Evolutionary conservation across 345 rosid genomes (phyloP), one percentile per base, ranked within the genome.

Genomic region (Populus nigra): DNA sequence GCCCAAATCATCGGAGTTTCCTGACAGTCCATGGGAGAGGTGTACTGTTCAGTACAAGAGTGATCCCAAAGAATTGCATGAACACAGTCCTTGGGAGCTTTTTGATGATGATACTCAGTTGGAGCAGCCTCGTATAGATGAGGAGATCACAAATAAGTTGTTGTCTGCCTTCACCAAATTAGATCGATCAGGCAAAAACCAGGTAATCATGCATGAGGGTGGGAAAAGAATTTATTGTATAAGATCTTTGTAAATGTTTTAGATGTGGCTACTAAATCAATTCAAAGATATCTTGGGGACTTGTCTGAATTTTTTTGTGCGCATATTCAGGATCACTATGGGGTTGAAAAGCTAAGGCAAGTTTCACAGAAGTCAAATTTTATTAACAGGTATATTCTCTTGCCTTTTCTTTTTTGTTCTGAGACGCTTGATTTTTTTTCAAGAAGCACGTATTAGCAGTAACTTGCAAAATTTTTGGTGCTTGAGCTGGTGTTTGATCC

Each of bases 1-100:
- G 77, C 86, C 96, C 78, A 96, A 93, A 79, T 87, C 91, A 73
- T 68, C 81, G 22, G 96, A 93, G 71, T 92, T 92, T 86, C 90
- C 91, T 0, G 93, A 91, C 63, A 96, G 99, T 82, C 99, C 97
- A 35, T 96, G 99, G 99, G 99, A 96, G 87, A 91, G 90, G 85
- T 96, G 87, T 82, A 77, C 91, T 7, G 69, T 96, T 50, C 89
- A 83, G 85, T 96, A 96, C 84, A 91, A 86, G 85, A 86, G 90
- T 79, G 95, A 94, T 62, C 96, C 98, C 17, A 76, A 85, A 2
- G 94, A 94, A 78, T 82, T 89, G 23, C 94, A 90, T 78, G 85
- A 83, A 33, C 99, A 96, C 88, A 94, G 99, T 84, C 99, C 99
- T 5, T 96, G 99, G 98, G 99, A 96, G 88, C 98, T 96, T 82